These are phyloP conservation scores for Canariomyces notabilis DNA, from an alignment of 2,329 filamentous ascomycete genomes.

Conservation along the genomic window DNA sequence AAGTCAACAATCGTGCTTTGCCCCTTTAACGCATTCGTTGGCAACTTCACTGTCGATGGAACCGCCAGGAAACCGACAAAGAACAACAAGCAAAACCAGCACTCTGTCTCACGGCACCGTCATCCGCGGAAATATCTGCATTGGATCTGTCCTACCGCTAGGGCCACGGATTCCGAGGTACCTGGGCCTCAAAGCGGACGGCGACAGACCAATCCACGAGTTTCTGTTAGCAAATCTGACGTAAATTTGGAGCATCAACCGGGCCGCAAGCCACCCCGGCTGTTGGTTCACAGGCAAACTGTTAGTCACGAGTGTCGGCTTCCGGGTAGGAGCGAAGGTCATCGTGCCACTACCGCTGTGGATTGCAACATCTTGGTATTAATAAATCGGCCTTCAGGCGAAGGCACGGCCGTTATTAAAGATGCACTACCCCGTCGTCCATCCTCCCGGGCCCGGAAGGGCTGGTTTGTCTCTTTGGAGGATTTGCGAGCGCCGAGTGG, in stretches of 20 bases:
- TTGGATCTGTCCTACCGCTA: neutral
- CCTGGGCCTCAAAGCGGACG: neutral
- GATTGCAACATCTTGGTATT: slow-evolving; percentile 12
- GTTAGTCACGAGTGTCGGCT: slow-evolving; percentile 13
- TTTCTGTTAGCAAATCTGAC: slow-evolving; percentile 28
- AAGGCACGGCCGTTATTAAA: slow-evolving; percentile 1
- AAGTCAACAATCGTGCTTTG: too few species aligned
- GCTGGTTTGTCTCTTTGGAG: neutral
- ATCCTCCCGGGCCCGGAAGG: neutral
- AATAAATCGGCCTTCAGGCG: slow-evolving; percentile 2
- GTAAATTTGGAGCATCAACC: slow-evolving; percentile 12
- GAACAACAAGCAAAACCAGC: neutral
- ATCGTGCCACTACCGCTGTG: slow-evolving; percentile 11
- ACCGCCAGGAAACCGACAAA: neutral
- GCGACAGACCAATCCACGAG: slow-evolving; percentile 18
- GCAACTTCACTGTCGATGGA: neutral
- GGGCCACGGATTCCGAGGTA: neutral
- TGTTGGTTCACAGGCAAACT: slow-evolving; percentile 10
- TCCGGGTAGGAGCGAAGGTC: neutral
- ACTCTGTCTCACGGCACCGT: neutral
- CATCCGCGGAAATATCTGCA: slow-evolving; percentile 12
- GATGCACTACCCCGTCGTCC: neutral
- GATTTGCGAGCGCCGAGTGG: neutral
- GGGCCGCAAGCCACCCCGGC: neutral
- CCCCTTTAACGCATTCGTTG: neutral